A percentile compares a stretch with the other conserved stretches of the same genome.
Evolutionary conservation across 73 alveolate species (phyloP).

Genomic region (Tetrahymena borealis): DNA sequence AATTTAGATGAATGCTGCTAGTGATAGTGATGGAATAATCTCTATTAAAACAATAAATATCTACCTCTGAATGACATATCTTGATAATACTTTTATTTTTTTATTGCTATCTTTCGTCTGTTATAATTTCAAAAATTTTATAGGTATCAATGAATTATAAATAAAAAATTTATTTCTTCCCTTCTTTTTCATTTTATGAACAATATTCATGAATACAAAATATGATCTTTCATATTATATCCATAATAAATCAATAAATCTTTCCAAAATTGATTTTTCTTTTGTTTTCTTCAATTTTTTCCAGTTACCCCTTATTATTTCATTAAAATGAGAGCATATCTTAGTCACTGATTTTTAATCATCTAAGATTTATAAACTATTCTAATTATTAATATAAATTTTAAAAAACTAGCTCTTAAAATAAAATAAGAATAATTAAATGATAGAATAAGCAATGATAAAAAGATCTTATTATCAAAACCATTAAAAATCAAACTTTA

Average conservation of each 20-base stretch:
- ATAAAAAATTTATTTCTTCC: not conserved
- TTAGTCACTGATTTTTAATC: too few species aligned
- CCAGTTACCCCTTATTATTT: not conserved
- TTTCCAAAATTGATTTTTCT: not conserved
- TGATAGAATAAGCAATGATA: too few species aligned
- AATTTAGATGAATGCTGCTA: not conserved
- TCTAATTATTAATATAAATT: too few species aligned
- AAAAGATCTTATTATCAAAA: too few species aligned
- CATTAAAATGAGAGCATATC: too few species aligned
- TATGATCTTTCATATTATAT: not conserved
- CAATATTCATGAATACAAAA: not conserved
- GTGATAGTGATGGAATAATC: not conserved
- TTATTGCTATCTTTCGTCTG: slow-evolving; percentile 2
- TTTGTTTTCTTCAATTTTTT: not conserved
- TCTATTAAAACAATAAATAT: not conserved
- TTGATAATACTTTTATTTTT: not conserved
- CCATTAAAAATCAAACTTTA: too few species aligned
- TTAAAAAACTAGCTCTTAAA: too few species aligned
- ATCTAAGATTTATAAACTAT: too few species aligned
- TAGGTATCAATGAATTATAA: not conserved
- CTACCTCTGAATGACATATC: slow-evolving; percentile 1
- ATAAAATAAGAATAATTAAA: too few species aligned
- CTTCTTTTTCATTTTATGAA: not conserved
- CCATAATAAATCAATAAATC: not conserved
- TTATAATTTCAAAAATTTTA: not conserved